phyloP scores from a whole-genome alignment of 1,284 basidiomycete species.

The Heterobasidion parviporum region DNA sequence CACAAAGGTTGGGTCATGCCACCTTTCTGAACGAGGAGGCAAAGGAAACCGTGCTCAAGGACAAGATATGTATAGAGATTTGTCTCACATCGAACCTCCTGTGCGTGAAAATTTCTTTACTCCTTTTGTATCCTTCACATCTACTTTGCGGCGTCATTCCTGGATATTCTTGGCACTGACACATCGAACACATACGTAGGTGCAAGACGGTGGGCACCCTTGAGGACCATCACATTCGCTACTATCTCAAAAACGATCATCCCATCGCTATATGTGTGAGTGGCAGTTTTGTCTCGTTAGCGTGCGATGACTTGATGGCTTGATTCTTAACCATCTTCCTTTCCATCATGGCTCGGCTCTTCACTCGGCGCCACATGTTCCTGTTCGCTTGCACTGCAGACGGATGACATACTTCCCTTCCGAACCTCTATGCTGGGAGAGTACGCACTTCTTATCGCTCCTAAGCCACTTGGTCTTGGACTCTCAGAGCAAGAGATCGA shows the following conservation, averaged over 20 bases:
- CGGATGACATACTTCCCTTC: conserved; percentile 76
- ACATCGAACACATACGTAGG: conserved; percentile 24
- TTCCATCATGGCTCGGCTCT: neutral
- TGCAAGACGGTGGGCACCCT: conserved; percentile 61
- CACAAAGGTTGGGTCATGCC: conserved; percentile 72
- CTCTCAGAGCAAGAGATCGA: conserved; percentile 49
- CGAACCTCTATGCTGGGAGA: conserved; percentile 63
- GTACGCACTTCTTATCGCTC: conserved; percentile 69
- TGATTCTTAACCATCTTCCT: neutral
- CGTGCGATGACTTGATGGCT: neutral
- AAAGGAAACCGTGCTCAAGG: conserved; percentile 44
- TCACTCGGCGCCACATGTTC: neutral
- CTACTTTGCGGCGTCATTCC: neutral
- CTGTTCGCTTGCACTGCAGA: conserved; percentile 32
- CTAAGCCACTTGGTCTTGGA: conserved; percentile 60
- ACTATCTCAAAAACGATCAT: conserved; percentile 56
- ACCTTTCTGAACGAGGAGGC: conserved; percentile 67
- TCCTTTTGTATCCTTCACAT: neutral
- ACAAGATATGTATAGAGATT: conserved; percentile 67
- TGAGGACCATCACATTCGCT: conserved; percentile 63
- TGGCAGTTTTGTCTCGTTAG: conserved; percentile 6
- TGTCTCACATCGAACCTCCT: conserved; percentile 78
- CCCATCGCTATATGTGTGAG: conserved; percentile 73
- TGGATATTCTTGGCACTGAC: neutral
- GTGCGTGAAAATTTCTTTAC: conserved; percentile 28